Conservation (phyloP, 2,329 filamentous ascomycete genomes). For the Colletotrichum chrysophilum region DNA sequence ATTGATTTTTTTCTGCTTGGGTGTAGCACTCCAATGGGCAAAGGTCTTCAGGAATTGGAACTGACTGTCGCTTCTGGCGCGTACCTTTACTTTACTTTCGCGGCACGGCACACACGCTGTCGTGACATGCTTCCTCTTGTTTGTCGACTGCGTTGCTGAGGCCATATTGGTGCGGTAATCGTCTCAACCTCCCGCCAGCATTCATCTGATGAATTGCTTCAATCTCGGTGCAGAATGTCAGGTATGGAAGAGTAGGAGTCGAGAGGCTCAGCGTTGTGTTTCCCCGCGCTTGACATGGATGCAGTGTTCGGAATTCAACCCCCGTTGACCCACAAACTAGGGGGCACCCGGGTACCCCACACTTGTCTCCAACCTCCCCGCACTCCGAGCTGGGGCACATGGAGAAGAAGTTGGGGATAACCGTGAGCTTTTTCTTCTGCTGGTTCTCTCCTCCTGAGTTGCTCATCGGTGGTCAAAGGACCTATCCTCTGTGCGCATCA, state of each 20-base stretch:
- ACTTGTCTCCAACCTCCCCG: neutral
- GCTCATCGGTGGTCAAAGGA: neutral
- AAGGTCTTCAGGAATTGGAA: neutral
- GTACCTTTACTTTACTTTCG: slow-evolving; percentile 48
- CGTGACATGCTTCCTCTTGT: slow-evolving; percentile 42
- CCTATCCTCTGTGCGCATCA: neutral
- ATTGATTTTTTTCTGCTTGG: neutral
- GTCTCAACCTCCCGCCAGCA: neutral
- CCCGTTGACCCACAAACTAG: neutral
- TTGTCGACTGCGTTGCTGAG: neutral
- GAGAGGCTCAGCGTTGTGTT: neutral
- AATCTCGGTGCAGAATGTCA: neutral
- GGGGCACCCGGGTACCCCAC: neutral
- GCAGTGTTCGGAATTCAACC: neutral
- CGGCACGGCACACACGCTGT: slow-evolving; percentile 48
- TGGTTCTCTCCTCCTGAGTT: neutral
- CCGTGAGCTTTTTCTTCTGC: neutral
- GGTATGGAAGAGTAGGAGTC: neutral
- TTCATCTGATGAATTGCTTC: neutral
- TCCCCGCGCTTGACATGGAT: neutral
- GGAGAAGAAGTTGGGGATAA: neutral
- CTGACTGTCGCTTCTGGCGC: neutral
- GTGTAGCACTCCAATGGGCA: neutral
- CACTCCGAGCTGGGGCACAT: neutral
- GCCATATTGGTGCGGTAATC: neutral